Base-by-base conservation (phyloP, 768 basidiomycete genomes). In the Termitomyces titanicus region DNA sequence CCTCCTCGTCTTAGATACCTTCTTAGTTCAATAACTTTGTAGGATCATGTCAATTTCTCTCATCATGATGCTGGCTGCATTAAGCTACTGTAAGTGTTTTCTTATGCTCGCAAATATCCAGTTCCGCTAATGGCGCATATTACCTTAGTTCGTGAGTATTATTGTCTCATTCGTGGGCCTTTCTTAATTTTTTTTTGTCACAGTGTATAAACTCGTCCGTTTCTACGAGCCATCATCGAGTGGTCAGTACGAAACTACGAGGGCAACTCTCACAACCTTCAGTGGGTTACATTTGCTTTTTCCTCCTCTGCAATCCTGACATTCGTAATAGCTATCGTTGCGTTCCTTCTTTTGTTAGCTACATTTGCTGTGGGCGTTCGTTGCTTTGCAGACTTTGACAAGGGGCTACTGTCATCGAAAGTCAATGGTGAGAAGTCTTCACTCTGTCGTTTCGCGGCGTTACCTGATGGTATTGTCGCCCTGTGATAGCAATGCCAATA, bases 151-250 rank as follows among this genome's bases (percentile, higher is more conserved):
- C 61, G 78, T 79, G 62, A 70, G 77, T 63, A 44, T 43, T 22
- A 10, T 22, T 31, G 18, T 20, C 34, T 7, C 43, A 18, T 11
- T 43, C 24, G 2, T n/a, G 44, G 25, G n/a, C 13, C 31, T 2
- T 22, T 46, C 17, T 27, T 13, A 20, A 50, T 51, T 44, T 40
- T 56, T n/a, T 54, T 40, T 56, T 48, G 13, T 9, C 8, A 9
- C 54, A 92, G 88, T 93, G 47, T 94, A 87, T 69, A 94, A 94
- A 65, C 79, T 94, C n/a, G 82, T 86, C 56, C 84, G 92, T 20
- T 89, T 93, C 73, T 94, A 89, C 65, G 72, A 82, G 24, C 88
- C 89, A 3, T 57, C 63, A 3, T 83, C 87, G 7, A 60, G 68
- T 44, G 60, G 38, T 0, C 74, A 79, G 59, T 94, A 94, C 63